A percentile compares a stretch with the other conserved stretches of the same genome.
These are phyloP conservation scores for Geotrichum restrictum DNA, from an alignment of 1,139 yeast genomes.

Conservation along the genomic window DNA sequence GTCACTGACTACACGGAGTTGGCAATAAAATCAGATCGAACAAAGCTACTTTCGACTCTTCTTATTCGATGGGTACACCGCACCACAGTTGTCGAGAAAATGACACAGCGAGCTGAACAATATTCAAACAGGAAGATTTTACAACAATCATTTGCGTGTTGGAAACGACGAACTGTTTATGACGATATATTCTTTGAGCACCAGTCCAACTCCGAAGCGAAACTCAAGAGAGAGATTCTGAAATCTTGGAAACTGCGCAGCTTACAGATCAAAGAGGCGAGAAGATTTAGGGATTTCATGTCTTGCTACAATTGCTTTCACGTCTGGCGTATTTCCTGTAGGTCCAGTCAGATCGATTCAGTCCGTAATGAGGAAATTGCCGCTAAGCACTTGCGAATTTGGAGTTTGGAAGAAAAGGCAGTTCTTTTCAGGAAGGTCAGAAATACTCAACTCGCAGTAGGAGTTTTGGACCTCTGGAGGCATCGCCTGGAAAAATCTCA, in stretches of 20 bases:
- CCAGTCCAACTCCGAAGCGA: background rate
- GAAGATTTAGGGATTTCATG: conserved; percentile 12
- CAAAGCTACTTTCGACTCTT: background rate
- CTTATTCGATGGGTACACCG: conserved; percentile 2
- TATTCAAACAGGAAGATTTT: background rate
- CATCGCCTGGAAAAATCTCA: background rate
- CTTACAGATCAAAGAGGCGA: conserved; percentile 10
- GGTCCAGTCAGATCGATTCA: background rate
- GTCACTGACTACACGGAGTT: background rate
- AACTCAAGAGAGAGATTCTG: background rate
- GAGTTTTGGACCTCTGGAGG: conserved; percentile 12
- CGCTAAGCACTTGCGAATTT: background rate
- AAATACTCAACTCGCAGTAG: conserved; percentile 11
- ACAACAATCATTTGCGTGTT: conserved; percentile 3
- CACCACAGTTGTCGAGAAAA: background rate
- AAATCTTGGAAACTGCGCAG: conserved; percentile 7
- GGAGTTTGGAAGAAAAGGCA: conserved; percentile 10
- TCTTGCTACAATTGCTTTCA: conserved; percentile 7
- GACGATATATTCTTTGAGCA: background rate
- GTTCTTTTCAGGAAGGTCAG: background rate
- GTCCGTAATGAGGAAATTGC: conserved; percentile 7
- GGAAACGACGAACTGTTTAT: conserved; percentile 11
- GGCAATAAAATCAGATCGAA: conserved; percentile 1
- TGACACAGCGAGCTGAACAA: conserved; percentile 1
- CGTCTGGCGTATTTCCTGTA: conserved; percentile 11